Base-by-base conservation (phyloP, 208 protist genomes). In the Acanthamoeba lenticulata region DNA sequence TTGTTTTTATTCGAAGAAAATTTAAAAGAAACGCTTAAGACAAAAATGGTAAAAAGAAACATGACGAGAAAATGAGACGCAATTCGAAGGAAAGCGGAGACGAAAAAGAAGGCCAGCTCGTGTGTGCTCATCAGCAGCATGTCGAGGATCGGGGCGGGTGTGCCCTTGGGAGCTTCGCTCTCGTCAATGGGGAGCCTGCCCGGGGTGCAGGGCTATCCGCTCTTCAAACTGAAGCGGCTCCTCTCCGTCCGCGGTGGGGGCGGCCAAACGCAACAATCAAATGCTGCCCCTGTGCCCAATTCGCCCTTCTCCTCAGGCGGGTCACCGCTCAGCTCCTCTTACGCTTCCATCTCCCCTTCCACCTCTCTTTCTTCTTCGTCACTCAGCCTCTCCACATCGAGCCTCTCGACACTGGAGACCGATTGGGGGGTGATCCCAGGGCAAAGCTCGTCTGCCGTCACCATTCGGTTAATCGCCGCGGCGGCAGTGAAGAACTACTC, bases 191-290 rank as follows among this genome's bases (percentile, higher is more conserved):
- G 67, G 0, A 77, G 67, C 67, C 67, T 77, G 32, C 67, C 67
- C 34, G 67, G 67, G 7, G 38, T 77, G 67, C 67, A 77, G 38
- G 67, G 67, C 36, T 77, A 77, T 21, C 67, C 67, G 13, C 67
- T 77, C 19, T 77, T 77, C 67, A 77, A 77, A 45, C 27, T 77
- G 21, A 77, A 77, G 67, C 67, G 67, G 9, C 67, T 77, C 21
- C 67, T 77, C 11, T 77, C 67, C 11, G 67, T 77, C 29, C 60
- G 60, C 27, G 60, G 67, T 9, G 67, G 67, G 27, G 67, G 38
- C 0, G 17, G 21, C 36, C 67, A 45, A 45, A 4, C 29, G 1
- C n/a, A 67, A 19, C 60, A 36, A 5, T 5, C 47, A 5, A 15
- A 52, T 15, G 47, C 47, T 15, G 5, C 15, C 47, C 9, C 15